Conservation (phyloP, 345 rosid species). For the Orychophragmus violaceus region DNA sequence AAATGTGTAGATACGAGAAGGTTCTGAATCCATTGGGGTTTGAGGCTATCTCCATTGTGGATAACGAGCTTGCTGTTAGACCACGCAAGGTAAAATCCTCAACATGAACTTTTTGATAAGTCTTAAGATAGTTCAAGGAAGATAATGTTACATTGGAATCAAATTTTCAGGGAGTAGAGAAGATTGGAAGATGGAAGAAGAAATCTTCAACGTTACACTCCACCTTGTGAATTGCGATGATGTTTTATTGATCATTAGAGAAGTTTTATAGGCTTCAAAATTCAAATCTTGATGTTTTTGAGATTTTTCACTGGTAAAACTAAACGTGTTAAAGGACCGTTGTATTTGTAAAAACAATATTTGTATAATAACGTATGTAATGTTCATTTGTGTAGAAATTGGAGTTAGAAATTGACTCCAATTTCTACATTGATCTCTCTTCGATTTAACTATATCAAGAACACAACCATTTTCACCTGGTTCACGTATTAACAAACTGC, state of each 20-base stretch:
- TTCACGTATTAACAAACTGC: too few species aligned
- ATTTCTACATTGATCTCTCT: too few species aligned
- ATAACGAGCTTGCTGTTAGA: constrained; percentile 56
- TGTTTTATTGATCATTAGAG: neutral
- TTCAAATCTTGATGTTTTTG: neutral
- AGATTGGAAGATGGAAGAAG: constrained; percentile 87
- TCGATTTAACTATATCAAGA: too few species aligned
- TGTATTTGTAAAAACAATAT: neutral
- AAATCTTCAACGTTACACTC: constrained; percentile 26
- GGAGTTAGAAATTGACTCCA: too few species aligned
- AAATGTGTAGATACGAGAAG: constrained; percentile 59
- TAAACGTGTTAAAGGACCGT: neutral
- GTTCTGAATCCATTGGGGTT: constrained; percentile 66
- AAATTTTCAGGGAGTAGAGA: constrained; percentile 65
- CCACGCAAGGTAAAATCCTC: constrained; percentile 48
- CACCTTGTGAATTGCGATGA: constrained; percentile 2
- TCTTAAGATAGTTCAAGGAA: neutral
- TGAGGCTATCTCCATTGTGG: constrained; percentile 47
- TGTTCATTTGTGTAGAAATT: too few species aligned
- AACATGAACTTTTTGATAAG: neutral
- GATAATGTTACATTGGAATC: neutral
- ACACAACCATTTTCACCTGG: too few species aligned
- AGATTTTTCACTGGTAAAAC: neutral
- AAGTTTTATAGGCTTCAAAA: neutral
- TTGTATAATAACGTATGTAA: neutral